Conservation (phyloP, 2,329 filamentous ascomycete species). For the Calonectria henricotiae region DNA sequence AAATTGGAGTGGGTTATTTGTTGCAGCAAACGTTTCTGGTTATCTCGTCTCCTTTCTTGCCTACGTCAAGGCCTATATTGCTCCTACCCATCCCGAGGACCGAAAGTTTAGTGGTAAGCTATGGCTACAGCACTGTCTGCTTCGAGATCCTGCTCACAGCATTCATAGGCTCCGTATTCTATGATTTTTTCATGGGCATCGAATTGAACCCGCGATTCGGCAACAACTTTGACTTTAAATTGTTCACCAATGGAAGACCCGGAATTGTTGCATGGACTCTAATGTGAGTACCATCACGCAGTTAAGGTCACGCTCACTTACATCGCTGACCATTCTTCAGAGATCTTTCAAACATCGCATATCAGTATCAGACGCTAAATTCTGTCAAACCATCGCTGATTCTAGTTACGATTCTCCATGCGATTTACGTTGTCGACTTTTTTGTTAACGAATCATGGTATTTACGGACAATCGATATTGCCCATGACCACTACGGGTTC, state of each 20-base stretch:
- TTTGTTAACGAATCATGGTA: constrained; percentile 69
- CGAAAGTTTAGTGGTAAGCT: constrained; percentile 61
- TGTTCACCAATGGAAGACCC: constrained; percentile 66
- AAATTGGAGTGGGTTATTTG: constrained; percentile 61
- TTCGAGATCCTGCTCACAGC: constrained; percentile 1
- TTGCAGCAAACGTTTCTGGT: constrained; percentile 58
- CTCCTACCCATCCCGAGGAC: constrained; percentile 60
- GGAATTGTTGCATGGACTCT: constrained; percentile 67
- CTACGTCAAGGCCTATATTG: constrained; percentile 60
- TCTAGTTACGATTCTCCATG: constrained; percentile 63
- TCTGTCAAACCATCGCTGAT: constrained; percentile 59
- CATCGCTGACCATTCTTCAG: constrained; percentile 45
- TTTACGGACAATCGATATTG: constrained; percentile 64
- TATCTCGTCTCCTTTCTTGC: constrained; percentile 51
- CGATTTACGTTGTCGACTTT: constrained; percentile 65
- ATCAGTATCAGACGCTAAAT: constrained; percentile 61
- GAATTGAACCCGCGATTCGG: constrained; percentile 65
- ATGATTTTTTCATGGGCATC: constrained; percentile 66
- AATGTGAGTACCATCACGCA: constrained; percentile 55
- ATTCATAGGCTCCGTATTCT: constrained; percentile 56
- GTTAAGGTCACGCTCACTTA: not conserved
- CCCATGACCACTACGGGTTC: constrained; percentile 64
- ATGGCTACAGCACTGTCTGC: not conserved
- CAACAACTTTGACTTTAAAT: constrained; percentile 63
- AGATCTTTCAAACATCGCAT: constrained; percentile 54